Percentiles rank a stretch among this genome's conserved stretches.
phyloP scores from a whole-genome alignment of 768 basidiomycete genomes.

The Holtermanniella nyarrowii region DNA sequence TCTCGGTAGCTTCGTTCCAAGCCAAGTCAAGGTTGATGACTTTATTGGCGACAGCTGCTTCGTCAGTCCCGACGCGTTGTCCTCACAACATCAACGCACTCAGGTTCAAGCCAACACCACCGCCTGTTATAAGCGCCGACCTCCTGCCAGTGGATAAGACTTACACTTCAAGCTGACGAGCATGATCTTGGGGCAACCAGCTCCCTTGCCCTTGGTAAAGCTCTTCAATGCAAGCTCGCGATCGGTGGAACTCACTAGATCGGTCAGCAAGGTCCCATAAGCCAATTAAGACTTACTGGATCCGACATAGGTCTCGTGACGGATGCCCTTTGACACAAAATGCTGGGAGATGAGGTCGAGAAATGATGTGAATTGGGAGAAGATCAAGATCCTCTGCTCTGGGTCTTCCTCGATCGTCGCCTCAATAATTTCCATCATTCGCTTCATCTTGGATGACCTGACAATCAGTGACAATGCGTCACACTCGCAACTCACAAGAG shows the following conservation, averaged over 20 bases:
- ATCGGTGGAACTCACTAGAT: too few relatives aligned
- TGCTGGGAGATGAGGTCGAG: constrained; percentile 57
- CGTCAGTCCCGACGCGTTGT: not conserved
- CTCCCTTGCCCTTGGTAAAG: constrained; percentile 25
- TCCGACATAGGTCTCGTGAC: constrained; percentile 37
- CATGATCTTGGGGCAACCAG: constrained; percentile 30
- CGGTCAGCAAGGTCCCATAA: too few relatives aligned
- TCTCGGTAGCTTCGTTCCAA: constrained; percentile 41
- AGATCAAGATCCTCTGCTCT: constrained; percentile 58
- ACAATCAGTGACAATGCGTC: too few relatives aligned
- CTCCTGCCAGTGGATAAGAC: not conserved
- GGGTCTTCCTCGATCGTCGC: constrained; percentile 46
- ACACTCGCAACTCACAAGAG: constrained; percentile 24
- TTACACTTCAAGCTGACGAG: constrained; percentile 41
- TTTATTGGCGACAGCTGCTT: constrained; percentile 19
- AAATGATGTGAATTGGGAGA: constrained; percentile 63
- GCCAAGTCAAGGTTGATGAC: constrained; percentile 40
- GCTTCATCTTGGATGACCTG: constrained; percentile 41
- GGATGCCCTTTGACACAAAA: constrained; percentile 45
- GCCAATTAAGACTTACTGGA: constrained; percentile 34
- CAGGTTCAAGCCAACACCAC: constrained; percentile 39
- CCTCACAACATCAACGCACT: constrained; percentile 17
- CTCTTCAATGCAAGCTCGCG: constrained; percentile 31
- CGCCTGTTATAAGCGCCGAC: constrained; percentile 5
- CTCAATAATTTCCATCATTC: constrained; percentile 14